These are phyloP conservation scores for Pelargonium cotyledonis DNA, from an alignment of 441 rosid genomes.

Conservation along the genomic window DNA sequence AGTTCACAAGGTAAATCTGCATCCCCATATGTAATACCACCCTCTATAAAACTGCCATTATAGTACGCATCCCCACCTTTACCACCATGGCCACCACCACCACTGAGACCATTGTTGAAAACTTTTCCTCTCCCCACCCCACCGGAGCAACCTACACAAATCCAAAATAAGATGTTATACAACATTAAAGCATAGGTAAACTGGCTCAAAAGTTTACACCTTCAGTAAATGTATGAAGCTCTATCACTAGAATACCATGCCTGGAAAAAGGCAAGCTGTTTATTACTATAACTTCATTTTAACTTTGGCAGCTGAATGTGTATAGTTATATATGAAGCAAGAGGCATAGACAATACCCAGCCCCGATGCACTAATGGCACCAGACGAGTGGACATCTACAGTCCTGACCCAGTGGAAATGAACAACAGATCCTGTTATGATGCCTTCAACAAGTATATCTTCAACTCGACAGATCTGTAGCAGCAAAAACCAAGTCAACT, in stretches of 20 bases:
- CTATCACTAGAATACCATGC: background rate
- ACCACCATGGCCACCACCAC: constrained; percentile 98
- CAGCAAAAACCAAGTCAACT: constrained; percentile 18
- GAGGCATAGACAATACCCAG: constrained; percentile 43
- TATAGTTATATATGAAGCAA: background rate
- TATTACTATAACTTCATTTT: constrained; percentile 6
- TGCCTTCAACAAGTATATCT: constrained; percentile 63
- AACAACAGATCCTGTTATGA: constrained; percentile 67
- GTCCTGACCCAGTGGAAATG: constrained; percentile 85
- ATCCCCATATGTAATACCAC: constrained; percentile 73
- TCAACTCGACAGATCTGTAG: constrained; percentile 91
- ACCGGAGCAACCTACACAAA: constrained; percentile 69
- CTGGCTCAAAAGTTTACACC: background rate
- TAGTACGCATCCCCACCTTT: constrained; percentile 79
- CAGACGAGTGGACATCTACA: constrained; percentile 48
- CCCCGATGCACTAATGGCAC: constrained; percentile 61
- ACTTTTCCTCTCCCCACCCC: constrained; percentile 79
- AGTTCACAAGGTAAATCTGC: constrained; percentile 90
- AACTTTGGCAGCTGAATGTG: background rate
- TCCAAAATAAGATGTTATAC: constrained; percentile 13
- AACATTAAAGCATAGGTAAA: constrained; percentile 4
- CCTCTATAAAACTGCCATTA: constrained; percentile 64
- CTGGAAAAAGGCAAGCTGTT: background rate
- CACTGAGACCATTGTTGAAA: constrained; percentile 60
- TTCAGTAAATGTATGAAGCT: background rate